Conservation (phyloP, 768 basidiomycete genomes). For the Mrakia hoshinonis region DNA sequence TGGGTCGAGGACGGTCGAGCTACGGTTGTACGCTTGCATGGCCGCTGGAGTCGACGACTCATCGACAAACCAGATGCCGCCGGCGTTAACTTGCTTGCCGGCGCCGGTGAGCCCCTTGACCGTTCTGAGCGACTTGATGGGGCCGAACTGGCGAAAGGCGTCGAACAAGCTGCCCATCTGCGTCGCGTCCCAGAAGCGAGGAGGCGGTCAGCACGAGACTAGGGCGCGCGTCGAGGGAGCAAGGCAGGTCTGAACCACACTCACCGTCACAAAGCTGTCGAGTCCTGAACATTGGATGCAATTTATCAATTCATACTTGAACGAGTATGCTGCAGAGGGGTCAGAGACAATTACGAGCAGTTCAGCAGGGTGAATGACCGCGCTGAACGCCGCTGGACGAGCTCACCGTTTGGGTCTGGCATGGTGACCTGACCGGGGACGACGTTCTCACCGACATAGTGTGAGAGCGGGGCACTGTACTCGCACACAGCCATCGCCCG, state of each 20-base stretch:
- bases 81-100: not conserved
- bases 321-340: not conserved
- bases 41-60: not conserved
- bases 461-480: not conserved
- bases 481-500: not conserved
- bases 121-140: not conserved
- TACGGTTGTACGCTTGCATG: not conserved
- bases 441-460: not conserved
- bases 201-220: no score
- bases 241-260: no score
- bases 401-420: not conserved
- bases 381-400: no score
- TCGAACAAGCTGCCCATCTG: no score
- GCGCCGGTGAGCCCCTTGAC: not conserved
- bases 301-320: no score
- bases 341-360: not conserved
- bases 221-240: no score
- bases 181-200: no score
- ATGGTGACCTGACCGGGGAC: not conserved
- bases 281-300: no score
- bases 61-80: not conserved
- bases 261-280: no score
- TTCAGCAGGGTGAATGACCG: not conserved
- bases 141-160: not conserved
- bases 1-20: not conserved